phyloP scores from a whole-genome alignment of 140 eudicot species.

The Anethum foeniculum region DNA sequence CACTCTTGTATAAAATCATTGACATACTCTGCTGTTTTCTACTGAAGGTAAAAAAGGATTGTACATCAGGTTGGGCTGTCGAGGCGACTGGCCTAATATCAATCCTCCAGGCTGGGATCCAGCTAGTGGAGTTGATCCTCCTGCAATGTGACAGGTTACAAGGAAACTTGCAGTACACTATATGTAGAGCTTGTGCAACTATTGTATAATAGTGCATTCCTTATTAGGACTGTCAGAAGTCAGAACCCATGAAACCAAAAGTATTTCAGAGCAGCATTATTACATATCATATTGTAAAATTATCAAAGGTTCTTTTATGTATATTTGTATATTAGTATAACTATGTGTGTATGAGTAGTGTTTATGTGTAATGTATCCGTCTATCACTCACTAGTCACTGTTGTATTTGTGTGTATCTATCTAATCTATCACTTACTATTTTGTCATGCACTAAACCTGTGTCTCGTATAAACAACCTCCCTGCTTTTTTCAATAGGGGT shows the following conservation, averaged over 20 bases:
- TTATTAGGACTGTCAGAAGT: neutral
- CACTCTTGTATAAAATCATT: neutral
- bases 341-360: too few relatives aligned
- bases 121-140: constrained; percentile 28
- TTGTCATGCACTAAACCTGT: too few relatives aligned
- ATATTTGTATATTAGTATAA: too few relatives aligned
- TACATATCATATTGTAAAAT: neutral
- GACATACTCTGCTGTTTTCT: neutral
- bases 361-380: too few relatives aligned
- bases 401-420: too few relatives aligned
- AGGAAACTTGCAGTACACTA: neutral
- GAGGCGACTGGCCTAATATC: constrained; percentile 98
- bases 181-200: neutral
- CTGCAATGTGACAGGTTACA: constrained; percentile 12
- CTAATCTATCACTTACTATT: too few relatives aligned
- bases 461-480: too few relatives aligned
- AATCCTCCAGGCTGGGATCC: constrained; percentile 97
- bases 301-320: too few relatives aligned
- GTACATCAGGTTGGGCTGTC: constrained; percentile 81
- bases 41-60: constrained; percentile 79
- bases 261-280: neutral
- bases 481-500: too few relatives aligned
- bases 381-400: too few relatives aligned
- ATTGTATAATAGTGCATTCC: neutral
- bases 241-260: neutral